Base-by-base conservation (phyloP, 345 rosid genomes). In the Boechera retrofracta region DNA sequence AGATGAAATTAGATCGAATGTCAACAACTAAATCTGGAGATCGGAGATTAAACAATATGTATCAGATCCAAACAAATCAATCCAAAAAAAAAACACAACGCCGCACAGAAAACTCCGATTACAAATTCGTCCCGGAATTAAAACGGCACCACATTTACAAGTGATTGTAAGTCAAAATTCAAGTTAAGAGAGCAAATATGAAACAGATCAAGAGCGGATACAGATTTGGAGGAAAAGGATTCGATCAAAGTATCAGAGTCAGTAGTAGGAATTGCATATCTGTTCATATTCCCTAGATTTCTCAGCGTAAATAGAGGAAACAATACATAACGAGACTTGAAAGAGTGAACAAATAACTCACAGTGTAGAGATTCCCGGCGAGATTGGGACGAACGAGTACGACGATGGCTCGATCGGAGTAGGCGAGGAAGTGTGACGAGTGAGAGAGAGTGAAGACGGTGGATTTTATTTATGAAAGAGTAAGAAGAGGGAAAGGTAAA, bases 401-500 rank as follows among this genome's bases (percentile, higher is more conserved):
- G 66, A 57, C 55, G 71, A 29, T 64, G 69, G 31, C 64, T 42
- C 58, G 71, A 77, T 71, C 76, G 18, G 73, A 67, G 67, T 52
- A 29, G n/a, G 51, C 11, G 72, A 35, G 78, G 38, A 48, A 56
- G 66, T 54, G 77, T 31, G 76, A 36, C 29, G 3, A 45, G 42
- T 16, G 77, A 10, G 69, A 66, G 77, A 10, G 69, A 66, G 81
- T 72, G 81, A 49, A 28, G 76, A 72, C 1, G 42, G 69, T 72
- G 49, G 76, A 38, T 39, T 28, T 48, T 65, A 78, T 78, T 66
- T 77, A 71, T 49, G 53, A 54, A 39, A n/a, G 69, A 66, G 69
- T 78, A 72, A 59, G 73, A 58, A 65, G 69, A 58, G 63, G 58
- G 66, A 6, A 66, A 66, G 39, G 42, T 49, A 7, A 35, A 3